Conservation (phyloP, 805 yeast species). For the Metschnikowia borealis region DNA sequence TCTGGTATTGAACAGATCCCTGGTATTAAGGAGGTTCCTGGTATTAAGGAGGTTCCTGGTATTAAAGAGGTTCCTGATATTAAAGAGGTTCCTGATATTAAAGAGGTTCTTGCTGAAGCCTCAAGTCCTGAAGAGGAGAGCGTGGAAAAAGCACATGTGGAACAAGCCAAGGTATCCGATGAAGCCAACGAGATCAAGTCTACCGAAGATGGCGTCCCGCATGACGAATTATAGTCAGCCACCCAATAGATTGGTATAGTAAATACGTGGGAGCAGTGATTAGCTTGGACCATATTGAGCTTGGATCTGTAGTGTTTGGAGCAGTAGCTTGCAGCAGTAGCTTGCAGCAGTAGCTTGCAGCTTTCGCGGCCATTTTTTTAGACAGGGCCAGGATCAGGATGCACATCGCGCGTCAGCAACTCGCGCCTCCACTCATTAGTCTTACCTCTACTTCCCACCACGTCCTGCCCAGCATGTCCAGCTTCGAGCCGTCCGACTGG, state of each 20-base stretch:
- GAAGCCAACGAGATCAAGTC: neutral
- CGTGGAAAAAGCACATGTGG: neutral
- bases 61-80: neutral
- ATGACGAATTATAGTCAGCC: constrained; percentile 1
- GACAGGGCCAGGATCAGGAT: neutral
- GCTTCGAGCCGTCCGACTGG: constrained; percentile 72
- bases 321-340: no score
- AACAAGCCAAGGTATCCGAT: no score
- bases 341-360: neutral
- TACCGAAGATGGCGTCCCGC: neutral
- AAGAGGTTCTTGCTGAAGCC: neutral
- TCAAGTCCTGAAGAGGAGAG: neutral
- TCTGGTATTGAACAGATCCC: neutral
- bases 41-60: neutral
- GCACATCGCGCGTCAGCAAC: constrained; percentile 3
- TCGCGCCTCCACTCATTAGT: neutral
- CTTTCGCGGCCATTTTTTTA: neutral
- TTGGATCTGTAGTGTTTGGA: no score
- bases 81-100: neutral
- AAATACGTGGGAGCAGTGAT: no score
- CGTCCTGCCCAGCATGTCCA: neutral
- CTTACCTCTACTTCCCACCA: neutral
- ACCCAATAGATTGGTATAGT: neutral
- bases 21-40: neutral
- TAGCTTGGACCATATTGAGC: no score